Base-by-base conservation (phyloP, 2,329 filamentous ascomycete genomes). In the Fusarium stilboides region DNA sequence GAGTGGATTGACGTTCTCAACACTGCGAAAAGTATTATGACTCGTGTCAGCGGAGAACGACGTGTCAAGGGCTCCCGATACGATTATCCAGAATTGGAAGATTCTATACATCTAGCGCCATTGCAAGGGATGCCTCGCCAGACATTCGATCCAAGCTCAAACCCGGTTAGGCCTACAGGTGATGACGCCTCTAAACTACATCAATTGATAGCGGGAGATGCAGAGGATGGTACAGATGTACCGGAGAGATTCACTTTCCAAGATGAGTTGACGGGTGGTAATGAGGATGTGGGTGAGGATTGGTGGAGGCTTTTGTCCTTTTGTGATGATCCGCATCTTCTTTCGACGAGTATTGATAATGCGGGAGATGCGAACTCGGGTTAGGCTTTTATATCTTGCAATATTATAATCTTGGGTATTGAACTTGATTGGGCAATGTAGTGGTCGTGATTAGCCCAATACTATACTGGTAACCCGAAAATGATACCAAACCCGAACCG, bases 1-100 rank as follows among this genome's bases (percentile, higher is more conserved):
- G 73, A 74, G n/a, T 75, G 73, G 73, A 66, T 75, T 14, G 63
- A 70, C 12, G 71, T 75, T 20, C 42, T 72, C 0, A 52, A 75
- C 6, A 75, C 73, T 1, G 71, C 69, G 0, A 69, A 69, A 49
- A 59, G 62, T 13, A 28, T 75, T 0, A 75, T 74, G 26, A 54
- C 44, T 0, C 56, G 69, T 1, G 51, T 61, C 1, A 63, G 57
- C 2, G 50, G 65, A 6, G 55, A 58, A 36, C 2, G 67, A 22
- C 3, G 58, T 15, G 57, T 70, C 6, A 71, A 65, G 39, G 59
- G 53, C 2, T 75, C 73, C 6, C 59, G 73, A 8, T 74, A 75
- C 8, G 71, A 75, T n/a, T 73, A 75, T 24, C 73, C 65, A 0
- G 73, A 75, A 17, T 34, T 75, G 1, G 73, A 75, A 9, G 73